phyloP scores from a whole-genome alignment of 805 yeast species.

The Saturnispora zaruensis region DNA sequence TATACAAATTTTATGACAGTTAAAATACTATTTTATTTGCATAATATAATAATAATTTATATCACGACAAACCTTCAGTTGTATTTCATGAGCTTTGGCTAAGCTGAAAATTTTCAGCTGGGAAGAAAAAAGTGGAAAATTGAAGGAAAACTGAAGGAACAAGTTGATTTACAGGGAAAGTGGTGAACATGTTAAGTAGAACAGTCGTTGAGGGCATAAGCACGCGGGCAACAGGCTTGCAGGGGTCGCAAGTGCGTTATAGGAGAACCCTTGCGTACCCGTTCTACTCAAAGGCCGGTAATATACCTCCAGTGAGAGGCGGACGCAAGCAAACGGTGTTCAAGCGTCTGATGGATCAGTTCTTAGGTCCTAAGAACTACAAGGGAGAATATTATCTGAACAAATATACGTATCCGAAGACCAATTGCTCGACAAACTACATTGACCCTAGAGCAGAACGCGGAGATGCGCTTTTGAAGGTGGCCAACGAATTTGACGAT shows the following conservation, averaged over 20 bases:
- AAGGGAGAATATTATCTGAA: constrained; percentile 75
- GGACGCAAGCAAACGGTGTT: constrained; percentile 42
- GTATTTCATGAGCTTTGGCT: background rate
- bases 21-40: no score
- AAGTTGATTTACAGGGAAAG: background rate
- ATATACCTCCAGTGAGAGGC: constrained; percentile 30
- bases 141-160: background rate
- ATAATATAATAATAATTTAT: no score
- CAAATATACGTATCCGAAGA: constrained; percentile 62
- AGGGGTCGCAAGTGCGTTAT: constrained; percentile 39
- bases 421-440: constrained; percentile 65
- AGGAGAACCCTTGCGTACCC: constrained; percentile 49
- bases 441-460: constrained; percentile 46
- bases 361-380: constrained; percentile 76
- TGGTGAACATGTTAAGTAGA: constrained; percentile 1
- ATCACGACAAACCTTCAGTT: background rate
- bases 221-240: constrained; percentile 19
- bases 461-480: constrained; percentile 28
- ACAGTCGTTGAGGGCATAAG: background rate
- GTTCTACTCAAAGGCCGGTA: constrained; percentile 36
- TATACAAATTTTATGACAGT: no score
- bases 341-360: constrained; percentile 57
- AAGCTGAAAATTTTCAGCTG: background rate
- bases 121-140: background rate
- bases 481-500: constrained; percentile 12